Evolutionary conservation across 257 asterid species (phyloP), one percentile per base, ranked within the genome.

Genomic region (Ilex aquifolium): DNA sequence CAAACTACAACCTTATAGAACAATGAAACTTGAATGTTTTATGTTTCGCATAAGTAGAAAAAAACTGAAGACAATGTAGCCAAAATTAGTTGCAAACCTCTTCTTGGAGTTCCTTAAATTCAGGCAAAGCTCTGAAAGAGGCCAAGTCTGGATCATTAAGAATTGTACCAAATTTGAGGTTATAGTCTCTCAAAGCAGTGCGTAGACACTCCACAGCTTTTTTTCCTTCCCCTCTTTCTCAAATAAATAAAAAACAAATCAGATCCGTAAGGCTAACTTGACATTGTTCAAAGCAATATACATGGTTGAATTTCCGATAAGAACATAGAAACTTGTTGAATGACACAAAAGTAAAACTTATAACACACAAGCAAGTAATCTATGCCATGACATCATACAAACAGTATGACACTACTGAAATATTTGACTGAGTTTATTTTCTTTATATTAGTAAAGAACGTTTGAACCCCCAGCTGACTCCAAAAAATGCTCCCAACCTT

Each of bases 91-190:
- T 68, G 74, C 64, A 68, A 49, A 92, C 99, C 94, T 92, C 99
- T 82, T 92, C 95, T 76, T 89, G 97, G 80, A 92, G 68, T 68
- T 87, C 97, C 72, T 85, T 92, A 73, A 92, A 92, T 77, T 89
- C 99, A 61, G 99, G 91, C 72, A 66, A 82, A 31, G 95, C 91
- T 75, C 99, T 81, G 65, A 92, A 92, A 64, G 99, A 81, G 72
- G 97, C 99, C 78, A 92, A 82, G 79, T 92, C 99, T 31, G 99
- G 97, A 81, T 92, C 99, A 72, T 89, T 92, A 16, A 92, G 74
- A 67, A 92, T 89, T 67, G 97, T 92, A 67, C 91, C 86, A 69
- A 92, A 92, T 82, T 89, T 92, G 50, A 92, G 88, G 72, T 73
- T 66, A 68, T 89, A 92, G 40, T 89, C 90, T 83, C 76, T 87